Evolutionary conservation across 768 basidiomycete species (phyloP).

Genomic region (Hirschioporus abietinus): DNA sequence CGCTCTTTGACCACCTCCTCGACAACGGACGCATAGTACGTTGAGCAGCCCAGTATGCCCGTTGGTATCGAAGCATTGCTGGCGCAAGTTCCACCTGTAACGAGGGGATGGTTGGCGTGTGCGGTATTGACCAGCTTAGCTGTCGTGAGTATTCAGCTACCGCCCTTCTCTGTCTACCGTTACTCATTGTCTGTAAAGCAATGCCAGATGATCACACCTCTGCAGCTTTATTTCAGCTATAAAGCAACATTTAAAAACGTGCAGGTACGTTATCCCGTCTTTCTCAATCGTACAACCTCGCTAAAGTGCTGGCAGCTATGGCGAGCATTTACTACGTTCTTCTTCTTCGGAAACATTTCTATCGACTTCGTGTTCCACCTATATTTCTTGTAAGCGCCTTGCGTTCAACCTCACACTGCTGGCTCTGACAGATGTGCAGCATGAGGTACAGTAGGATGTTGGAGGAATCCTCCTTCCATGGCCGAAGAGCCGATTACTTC

Average conservation of each 20-base stretch:
- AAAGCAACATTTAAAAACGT: conserved; percentile 76
- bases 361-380: conserved; percentile 95
- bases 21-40: neutral
- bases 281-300: conserved; percentile 6
- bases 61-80: conserved; percentile 90
- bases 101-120: conserved; percentile 77
- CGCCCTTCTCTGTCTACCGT: conserved; percentile 1
- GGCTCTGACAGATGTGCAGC: conserved; percentile 34
- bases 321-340: conserved; percentile 87
- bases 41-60: conserved; percentile 42
- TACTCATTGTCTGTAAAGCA: conserved; percentile 46
- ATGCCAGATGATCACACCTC: conserved; percentile 84
- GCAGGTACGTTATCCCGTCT: conserved; percentile 47
- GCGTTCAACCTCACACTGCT: neutral
- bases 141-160: conserved; percentile 55
- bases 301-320: conserved; percentile 53
- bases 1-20: neutral
- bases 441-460: conserved; percentile 97
- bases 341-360: conserved; percentile 92
- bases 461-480: conserved; percentile 94
- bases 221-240: conserved; percentile 91
- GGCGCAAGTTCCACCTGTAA: conserved; percentile 86
- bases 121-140: conserved; percentile 78
- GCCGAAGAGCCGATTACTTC: conserved; percentile 88
- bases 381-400: conserved; percentile 86